Conservation (phyloP, 495 filamentous ascomycete species). For the Neurospora hispaniola region DNA sequence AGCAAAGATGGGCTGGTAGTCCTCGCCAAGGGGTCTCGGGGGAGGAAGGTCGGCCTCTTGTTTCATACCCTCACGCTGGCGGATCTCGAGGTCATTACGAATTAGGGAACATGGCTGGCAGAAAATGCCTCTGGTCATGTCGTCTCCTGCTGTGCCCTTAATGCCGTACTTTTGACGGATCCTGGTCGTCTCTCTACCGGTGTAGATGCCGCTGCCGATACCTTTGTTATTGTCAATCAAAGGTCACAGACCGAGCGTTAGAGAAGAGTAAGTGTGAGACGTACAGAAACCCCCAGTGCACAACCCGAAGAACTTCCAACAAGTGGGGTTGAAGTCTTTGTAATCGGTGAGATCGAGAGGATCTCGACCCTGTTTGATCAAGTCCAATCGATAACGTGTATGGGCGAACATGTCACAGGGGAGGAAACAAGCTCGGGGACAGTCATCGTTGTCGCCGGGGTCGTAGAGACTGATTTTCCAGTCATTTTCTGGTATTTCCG, state of each 20-base stretch:
- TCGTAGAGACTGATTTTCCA: conserved; percentile 14
- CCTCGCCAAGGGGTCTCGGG: conserved; percentile 15
- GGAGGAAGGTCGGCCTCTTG: conserved; percentile 1
- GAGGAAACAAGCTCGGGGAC: conserved; percentile 13
- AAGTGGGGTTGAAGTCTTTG: conserved; percentile 10
- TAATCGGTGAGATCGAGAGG: conserved; percentile 13
- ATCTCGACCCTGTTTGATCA: conserved; percentile 6
- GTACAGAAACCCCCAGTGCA: conserved; percentile 11
- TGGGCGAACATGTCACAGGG: conserved; percentile 16
- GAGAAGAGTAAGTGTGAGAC: not conserved
- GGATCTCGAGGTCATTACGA: conserved; percentile 16
- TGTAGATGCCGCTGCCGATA: conserved; percentile 20
- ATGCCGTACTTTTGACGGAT: conserved; percentile 18
- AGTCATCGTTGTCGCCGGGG: conserved; percentile 11
- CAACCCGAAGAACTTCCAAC: conserved; percentile 11
- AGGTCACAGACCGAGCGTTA: not conserved
- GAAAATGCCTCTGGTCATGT: conserved; percentile 16
- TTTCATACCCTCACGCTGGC: conserved; percentile 11
- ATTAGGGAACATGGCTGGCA: conserved; percentile 22
- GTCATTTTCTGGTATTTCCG: not conserved
- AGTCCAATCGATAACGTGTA: conserved; percentile 12
- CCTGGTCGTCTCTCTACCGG: conserved; percentile 9
- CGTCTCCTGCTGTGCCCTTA: conserved; percentile 10
- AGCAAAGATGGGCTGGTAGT: conserved; percentile 11
- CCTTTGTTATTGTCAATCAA: conserved; percentile 4